phyloP scores from a whole-genome alignment of 306 rosid species.

The Oxytropis ochrocephala region DNA sequence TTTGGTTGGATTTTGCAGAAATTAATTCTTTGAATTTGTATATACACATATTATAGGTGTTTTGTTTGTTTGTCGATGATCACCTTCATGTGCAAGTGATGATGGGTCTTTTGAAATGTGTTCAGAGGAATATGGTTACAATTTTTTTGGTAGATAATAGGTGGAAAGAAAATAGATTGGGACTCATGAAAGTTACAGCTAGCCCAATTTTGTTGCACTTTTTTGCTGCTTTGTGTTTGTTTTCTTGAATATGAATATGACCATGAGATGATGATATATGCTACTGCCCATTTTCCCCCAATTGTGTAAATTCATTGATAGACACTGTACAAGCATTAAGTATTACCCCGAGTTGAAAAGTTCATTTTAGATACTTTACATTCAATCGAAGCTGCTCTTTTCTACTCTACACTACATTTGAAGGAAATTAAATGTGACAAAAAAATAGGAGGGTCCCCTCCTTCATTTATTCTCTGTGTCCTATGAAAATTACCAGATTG shows the following conservation, averaged over 20 bases:
- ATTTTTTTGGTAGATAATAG: not conserved
- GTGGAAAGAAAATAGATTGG: not conserved
- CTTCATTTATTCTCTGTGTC: not conserved
- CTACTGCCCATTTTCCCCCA: not conserved
- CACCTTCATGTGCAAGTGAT: conserved; percentile 8
- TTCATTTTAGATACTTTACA: not conserved
- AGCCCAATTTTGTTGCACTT: not conserved
- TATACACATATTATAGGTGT: conserved; percentile 31
- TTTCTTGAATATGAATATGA: not conserved
- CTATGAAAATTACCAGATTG: not conserved
- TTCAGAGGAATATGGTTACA: conserved; percentile 20
- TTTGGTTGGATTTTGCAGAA: not conserved
- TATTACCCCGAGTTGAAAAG: not conserved
- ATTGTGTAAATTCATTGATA: conserved; percentile 13
- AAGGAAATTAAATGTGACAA: not conserved
- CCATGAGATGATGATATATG: not conserved
- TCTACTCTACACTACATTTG: not conserved
- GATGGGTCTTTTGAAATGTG: conserved; percentile 15
- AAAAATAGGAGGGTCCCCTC: not conserved
- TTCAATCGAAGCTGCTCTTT: not conserved
- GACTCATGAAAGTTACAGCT: conserved; percentile 1
- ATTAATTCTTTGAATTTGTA: conserved; percentile 17
- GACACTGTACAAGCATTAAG: conserved; percentile 19
- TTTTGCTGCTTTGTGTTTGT: conserved; percentile 3
- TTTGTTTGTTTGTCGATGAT: not conserved